Base-by-base conservation (phyloP, 768 basidiomycete species). In the Hemileccinum impolitum region DNA sequence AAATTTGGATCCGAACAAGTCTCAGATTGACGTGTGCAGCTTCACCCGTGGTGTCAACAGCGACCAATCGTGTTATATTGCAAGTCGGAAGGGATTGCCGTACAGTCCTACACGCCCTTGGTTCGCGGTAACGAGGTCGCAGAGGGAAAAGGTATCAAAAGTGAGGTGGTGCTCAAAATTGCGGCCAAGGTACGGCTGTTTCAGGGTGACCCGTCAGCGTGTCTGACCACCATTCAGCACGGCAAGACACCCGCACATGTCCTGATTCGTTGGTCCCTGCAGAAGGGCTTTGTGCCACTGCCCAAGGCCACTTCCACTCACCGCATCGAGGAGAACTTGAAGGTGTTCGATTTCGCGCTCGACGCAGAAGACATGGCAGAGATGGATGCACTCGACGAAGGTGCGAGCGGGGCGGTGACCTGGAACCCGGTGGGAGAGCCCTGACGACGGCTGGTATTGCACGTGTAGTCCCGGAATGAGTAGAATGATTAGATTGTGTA, bases 1-100 rank as follows among this genome's bases (percentile, higher is more conserved):
- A 41, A n/a, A 39, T 14, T 4, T 17, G 30, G 17, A 32, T n/a
- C 25, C 18, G n/a, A 30, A 30, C 36, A 28, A 28, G 37, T 32
- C 19, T 43, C 38, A 53, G 25, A 25, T 28, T 42, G n/a, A 32
- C 8, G 26, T 31, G 47, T 43, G 21, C 52, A 90, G 85, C 71
- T 90, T 11, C 88, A 90, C 51, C 87, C 87, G 0, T 80, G 83
- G 58, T 90, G 87, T 67, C 90, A 92, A 63, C 90, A 92, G 63
- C 75, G 73, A 21, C 75, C 77, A 6, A 87, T 93, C 47, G 86
- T 86, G 15, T 74, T 81, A 3, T 93, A 85, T 65, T 90, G 87
- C 65, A 58, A 67, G 21, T 65, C 73, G 39, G 71, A 84, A 52
- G 68, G 70, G 4, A 87, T 91, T 48, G 62, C 80, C 18, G 69